Evolutionary conservation across 805 yeast species (phyloP).

Genomic region (Sugiyamaella mastotermitis): DNA sequence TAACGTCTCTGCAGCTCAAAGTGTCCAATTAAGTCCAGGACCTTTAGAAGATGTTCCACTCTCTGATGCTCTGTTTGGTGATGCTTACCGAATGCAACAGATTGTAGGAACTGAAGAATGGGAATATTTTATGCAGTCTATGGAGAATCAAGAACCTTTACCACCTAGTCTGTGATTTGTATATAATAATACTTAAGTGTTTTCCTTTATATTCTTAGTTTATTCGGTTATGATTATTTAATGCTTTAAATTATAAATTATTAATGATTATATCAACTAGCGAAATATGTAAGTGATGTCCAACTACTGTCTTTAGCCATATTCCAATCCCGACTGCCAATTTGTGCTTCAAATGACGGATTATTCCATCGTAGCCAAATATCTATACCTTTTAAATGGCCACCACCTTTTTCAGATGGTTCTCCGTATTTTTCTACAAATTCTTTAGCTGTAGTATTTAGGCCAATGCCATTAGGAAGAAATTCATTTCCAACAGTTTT

Average conservation of each 20-base stretch:
- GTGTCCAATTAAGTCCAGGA: not conserved
- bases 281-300: conserved; percentile 28
- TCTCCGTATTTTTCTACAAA: conserved; percentile 34
- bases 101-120: conserved; percentile 20
- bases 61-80: conserved; percentile 14
- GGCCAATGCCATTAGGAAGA: conserved; percentile 21
- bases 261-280: not conserved
- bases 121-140: conserved; percentile 19
- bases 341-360: conserved; percentile 34
- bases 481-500: conserved; percentile 7
- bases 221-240: too few relatives aligned
- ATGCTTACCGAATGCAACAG: conserved; percentile 13
- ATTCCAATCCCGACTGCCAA: conserved; percentile 34
- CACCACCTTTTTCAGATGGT: conserved; percentile 40
- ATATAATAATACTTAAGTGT: not conserved
- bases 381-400: conserved; percentile 28
- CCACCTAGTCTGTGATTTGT: too few relatives aligned
- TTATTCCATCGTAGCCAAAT: conserved; percentile 38
- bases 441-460: conserved; percentile 25
- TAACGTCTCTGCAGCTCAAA: not conserved
- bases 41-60: conserved; percentile 1
- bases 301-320: conserved; percentile 27
- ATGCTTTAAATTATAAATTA: too few relatives aligned
- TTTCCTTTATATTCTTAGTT: not conserved
- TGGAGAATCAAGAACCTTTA: conserved; percentile 5